Percentiles rank a stretch among this genome's conserved stretches.
Conservation (phyloP, 2,329 filamentous ascomycete genomes). For the Raffaelea deltoideospora region DNA sequence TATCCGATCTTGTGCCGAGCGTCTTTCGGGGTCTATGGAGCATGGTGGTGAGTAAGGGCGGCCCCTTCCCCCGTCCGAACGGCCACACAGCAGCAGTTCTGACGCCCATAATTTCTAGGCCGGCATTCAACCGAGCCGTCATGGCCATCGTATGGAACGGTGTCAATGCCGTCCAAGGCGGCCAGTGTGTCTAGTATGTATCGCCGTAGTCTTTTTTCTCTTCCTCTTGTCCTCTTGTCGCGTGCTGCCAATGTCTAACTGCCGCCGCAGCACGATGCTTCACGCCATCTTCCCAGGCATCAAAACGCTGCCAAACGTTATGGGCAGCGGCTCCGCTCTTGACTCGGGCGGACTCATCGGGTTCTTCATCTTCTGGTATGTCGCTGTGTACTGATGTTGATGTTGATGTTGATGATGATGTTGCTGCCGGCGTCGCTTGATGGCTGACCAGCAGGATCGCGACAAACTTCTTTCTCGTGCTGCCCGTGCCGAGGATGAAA, state of each 20-base stretch:
- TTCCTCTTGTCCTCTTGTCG: too few relatives aligned
- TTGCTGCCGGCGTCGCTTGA: too few relatives aligned
- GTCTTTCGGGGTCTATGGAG: slow-evolving; percentile 24
- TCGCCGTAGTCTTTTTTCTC: too few relatives aligned
- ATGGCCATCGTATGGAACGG: slow-evolving; percentile 31
- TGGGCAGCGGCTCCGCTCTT: slow-evolving; percentile 5
- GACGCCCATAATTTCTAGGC: too few relatives aligned
- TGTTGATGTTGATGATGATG: too few relatives aligned
- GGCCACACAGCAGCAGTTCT: too few relatives aligned
- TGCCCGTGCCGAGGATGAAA: slow-evolving; percentile 7
- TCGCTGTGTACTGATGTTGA: too few relatives aligned
- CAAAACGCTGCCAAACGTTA: slow-evolving; percentile 19
- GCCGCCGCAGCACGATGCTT: slow-evolving; percentile 14
- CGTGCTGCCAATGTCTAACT: too few relatives aligned
- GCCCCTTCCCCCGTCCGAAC: too few relatives aligned
- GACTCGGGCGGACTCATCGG: slow-evolving; percentile 4
- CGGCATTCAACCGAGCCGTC: slow-evolving; percentile 24
- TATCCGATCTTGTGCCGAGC: slow-evolving; percentile 26
- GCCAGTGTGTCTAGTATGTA: slow-evolving; percentile 16
- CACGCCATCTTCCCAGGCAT: slow-evolving; percentile 26
- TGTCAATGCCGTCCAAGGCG: slow-evolving; percentile 14
- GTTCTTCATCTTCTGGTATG: slow-evolving; percentile 4
- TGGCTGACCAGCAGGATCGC: too few relatives aligned
- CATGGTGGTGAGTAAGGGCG: too few relatives aligned
- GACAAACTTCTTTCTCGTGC: slow-evolving; percentile 4